phyloP scores from a whole-genome alignment of 805 yeast species.

The Dipodascus albidus region DNA sequence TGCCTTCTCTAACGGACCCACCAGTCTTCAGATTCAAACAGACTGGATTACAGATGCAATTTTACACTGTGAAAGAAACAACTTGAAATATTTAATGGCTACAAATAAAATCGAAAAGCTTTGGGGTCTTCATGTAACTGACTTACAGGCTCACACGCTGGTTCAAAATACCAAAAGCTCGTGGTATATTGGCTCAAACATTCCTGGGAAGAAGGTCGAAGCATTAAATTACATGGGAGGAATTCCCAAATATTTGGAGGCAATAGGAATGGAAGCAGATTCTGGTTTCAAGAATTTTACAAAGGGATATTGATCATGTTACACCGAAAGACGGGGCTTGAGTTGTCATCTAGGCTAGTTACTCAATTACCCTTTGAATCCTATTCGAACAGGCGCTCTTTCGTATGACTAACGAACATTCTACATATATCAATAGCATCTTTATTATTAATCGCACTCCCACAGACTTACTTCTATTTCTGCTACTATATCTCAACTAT shows the following conservation, averaged over 20 bases:
- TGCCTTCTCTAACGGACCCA: constrained; percentile 24
- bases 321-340: too few species aligned
- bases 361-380: too few species aligned
- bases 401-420: too few species aligned
- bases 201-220: constrained; percentile 22
- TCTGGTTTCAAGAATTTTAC: neutral
- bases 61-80: constrained; percentile 8
- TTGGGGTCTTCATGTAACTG: constrained; percentile 16
- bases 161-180: constrained; percentile 18
- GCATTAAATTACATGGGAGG: constrained; percentile 18
- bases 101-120: constrained; percentile 14
- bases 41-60: constrained; percentile 17
- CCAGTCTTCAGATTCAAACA: constrained; percentile 19
- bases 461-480: too few species aligned
- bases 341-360: too few species aligned
- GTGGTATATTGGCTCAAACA: constrained; percentile 26
- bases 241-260: constrained; percentile 14
- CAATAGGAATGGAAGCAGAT: neutral
- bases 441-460: too few species aligned
- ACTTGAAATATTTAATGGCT: constrained; percentile 12
- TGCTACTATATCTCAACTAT: too few species aligned
- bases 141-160: constrained; percentile 13
- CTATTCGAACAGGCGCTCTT: too few species aligned
- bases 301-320: neutral
- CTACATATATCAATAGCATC: neutral